These are phyloP conservation scores for Comarum palustre DNA, from an alignment of 306 rosid genomes.

Conservation along the genomic window DNA sequence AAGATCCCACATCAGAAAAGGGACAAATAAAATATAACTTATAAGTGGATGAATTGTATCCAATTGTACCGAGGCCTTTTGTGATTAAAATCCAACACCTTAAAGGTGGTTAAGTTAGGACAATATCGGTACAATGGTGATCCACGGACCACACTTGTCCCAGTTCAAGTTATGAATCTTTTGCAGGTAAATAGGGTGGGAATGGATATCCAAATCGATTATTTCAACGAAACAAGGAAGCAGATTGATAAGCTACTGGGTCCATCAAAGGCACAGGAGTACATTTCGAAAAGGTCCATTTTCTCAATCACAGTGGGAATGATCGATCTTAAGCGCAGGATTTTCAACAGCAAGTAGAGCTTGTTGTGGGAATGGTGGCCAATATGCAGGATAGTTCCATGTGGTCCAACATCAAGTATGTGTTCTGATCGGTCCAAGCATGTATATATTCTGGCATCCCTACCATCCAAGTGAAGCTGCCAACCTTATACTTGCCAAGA, in stretches of 20 bases:
- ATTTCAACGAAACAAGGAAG: constrained; percentile 71
- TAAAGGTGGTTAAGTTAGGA: too few relatives aligned
- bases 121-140: too few relatives aligned
- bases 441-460: constrained; percentile 97
- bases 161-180: too few relatives aligned
- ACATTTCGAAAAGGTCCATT: constrained; percentile 55
- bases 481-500: constrained; percentile 66
- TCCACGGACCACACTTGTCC: too few relatives aligned
- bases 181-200: constrained; percentile 81
- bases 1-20: too few relatives aligned
- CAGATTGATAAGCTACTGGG: constrained; percentile 64
- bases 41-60: too few relatives aligned
- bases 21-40: too few relatives aligned
- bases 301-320: constrained; percentile 68
- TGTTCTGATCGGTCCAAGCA: constrained; percentile 64
- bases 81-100: too few relatives aligned
- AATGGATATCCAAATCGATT: constrained; percentile 86
- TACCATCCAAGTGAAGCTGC: constrained; percentile 96
- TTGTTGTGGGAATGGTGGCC: constrained; percentile 94
- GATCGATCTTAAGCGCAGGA: constrained; percentile 36
- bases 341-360: constrained; percentile 72
- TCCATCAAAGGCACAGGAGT: constrained; percentile 55
- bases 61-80: too few relatives aligned
- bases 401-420: constrained; percentile 79
- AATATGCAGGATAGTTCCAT: constrained; percentile 90